Conservation (phyloP, 495 filamentous ascomycete genomes). For the Annulohypoxylon maeteangense region DNA sequence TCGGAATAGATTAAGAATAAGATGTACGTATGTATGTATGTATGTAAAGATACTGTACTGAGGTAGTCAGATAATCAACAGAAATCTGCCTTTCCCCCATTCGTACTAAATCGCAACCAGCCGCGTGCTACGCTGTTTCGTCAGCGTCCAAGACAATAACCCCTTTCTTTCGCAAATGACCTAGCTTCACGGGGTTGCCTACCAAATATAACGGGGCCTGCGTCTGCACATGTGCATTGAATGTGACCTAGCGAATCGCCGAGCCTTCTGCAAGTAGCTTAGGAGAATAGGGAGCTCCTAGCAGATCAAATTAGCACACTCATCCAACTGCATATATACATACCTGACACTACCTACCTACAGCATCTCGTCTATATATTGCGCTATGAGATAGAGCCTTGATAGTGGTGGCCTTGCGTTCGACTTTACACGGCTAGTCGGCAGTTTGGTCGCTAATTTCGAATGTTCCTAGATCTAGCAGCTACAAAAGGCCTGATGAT, state of each 20-base stretch:
- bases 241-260: constrained; percentile 38
- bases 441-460: constrained; percentile 3
- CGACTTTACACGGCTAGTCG: constrained; percentile 8
- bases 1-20: constrained; percentile 34
- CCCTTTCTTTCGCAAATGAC: constrained; percentile 36
- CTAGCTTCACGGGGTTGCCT: constrained; percentile 38
- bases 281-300: constrained; percentile 17
- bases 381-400: constrained; percentile 20
- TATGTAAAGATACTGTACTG: too few species aligned
- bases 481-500: constrained; percentile 11
- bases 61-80: constrained; percentile 1
- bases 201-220: constrained; percentile 26
- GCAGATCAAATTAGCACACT: constrained; percentile 13
- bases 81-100: constrained; percentile 16
- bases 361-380: constrained; percentile 9
- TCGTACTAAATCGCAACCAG: constrained; percentile 18
- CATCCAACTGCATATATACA: constrained; percentile 16
- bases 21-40: too few species aligned
- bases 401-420: constrained; percentile 1
- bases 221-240: constrained; percentile 31
- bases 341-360: neutral
- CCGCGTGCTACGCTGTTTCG: constrained; percentile 38
- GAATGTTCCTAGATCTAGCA: neutral
- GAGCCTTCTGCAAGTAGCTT: constrained; percentile 15
- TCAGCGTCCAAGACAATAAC: constrained; percentile 40